Evolutionary conservation across 768 basidiomycete genomes (phyloP), one percentile per base, ranked within the genome.

Genomic region (Sporobolomyces phaffii): DNA sequence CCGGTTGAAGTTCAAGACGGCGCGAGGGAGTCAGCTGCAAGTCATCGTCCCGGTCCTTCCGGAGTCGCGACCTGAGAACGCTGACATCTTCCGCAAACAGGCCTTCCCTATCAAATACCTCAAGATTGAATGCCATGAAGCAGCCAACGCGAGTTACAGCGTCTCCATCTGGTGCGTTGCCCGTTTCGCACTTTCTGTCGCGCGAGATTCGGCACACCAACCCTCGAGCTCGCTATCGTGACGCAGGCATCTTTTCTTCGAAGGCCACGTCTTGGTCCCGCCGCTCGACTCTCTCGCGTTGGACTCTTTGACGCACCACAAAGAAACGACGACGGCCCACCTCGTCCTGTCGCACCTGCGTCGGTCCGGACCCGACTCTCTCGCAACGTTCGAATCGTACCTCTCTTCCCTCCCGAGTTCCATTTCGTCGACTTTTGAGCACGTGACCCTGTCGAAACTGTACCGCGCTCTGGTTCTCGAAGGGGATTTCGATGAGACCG

Each of bases 331-430:
- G 2, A 68, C 62, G 14, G 41, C 52, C 0, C 70, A 64, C 60
- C 36, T 61, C 5, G 44, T 64, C 33, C 70, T 72, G 43, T 40
- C 70, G 3, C 62, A 72, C 54, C 70, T 72, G 33, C 65, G 70
- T 3, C 62, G 65, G n/a, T 9, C 54, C 1, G 50, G 49, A 11
- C 60, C 61, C 3, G 2, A 47, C 2, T 36, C 26, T 26, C 57
- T 52, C 22, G 7, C 49, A 26, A 52, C 60, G 20, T 68, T 65
- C 51, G 5, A 26, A 3, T 10, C 64, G 8, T 61, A 69, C 29
- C 54, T 48, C 24, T 26, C 52, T 3, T 33, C 51, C 20, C 26
- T 63, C 1, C 20, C 29, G 8, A 26, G 49, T 3, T 2, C 52
- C 0, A 41, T 33, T 38, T 20, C 36, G 0, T n/a, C 47, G 6